Conservation (phyloP, 208 protist species). For the Jaenimonas drosophilae region DNA sequence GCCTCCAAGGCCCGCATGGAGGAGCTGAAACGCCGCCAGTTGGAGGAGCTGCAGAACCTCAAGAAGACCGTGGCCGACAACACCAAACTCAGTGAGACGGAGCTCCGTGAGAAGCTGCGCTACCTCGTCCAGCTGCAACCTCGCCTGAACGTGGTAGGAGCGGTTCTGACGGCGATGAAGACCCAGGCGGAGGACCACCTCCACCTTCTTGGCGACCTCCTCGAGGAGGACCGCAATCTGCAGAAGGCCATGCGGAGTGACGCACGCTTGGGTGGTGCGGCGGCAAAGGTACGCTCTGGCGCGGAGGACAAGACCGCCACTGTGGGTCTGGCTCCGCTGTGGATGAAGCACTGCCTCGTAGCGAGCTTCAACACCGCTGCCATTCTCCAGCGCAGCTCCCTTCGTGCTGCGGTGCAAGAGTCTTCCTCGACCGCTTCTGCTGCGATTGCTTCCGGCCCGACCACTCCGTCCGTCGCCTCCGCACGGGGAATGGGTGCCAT, state of each 20-base stretch:
- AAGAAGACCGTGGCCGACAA: constrained; percentile 20
- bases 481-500: neutral
- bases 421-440: constrained; percentile 9
- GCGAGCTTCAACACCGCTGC: constrained; percentile 61
- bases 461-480: neutral
- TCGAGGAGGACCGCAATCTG: constrained; percentile 61
- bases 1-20: constrained; percentile 26
- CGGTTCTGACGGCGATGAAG: constrained; percentile 39
- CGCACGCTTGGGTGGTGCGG: constrained; percentile 36
- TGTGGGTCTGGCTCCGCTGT: constrained; percentile 30
- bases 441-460: too few species aligned
- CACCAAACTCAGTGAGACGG: constrained; percentile 29
- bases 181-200: constrained; percentile 23
- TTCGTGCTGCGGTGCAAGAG: constrained; percentile 49
- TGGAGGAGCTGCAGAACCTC: constrained; percentile 26
- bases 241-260: constrained; percentile 37
- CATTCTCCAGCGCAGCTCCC: constrained; percentile 18
- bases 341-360: constrained; percentile 40
- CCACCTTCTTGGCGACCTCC: constrained; percentile 34
- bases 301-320: constrained; percentile 43
- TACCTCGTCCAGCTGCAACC: constrained; percentile 45
- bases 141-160: constrained; percentile 17
- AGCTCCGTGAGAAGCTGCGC: constrained; percentile 37
- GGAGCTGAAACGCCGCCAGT: constrained; percentile 37
- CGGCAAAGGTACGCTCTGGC: too few species aligned